These are phyloP conservation scores for Komagataella populi DNA, from an alignment of 805 yeast species.

Conservation along the genomic window DNA sequence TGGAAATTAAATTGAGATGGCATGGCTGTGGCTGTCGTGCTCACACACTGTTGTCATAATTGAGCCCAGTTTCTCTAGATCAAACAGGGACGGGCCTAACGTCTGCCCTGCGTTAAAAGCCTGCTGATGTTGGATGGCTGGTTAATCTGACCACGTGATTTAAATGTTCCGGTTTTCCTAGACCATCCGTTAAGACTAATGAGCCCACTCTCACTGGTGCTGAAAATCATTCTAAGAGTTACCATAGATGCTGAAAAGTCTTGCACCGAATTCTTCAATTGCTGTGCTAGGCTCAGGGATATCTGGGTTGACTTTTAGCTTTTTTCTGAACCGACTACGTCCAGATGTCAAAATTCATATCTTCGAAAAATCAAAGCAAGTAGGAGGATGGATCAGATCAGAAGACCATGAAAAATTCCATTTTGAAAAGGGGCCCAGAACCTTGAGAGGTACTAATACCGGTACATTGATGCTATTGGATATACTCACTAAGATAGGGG, in stretches of 20 bases:
- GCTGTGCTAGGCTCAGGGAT: constrained; percentile 84
- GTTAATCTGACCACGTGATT: background rate
- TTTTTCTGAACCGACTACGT: constrained; percentile 52
- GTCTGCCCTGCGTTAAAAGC: background rate
- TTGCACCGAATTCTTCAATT: constrained; percentile 18
- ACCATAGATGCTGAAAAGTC: background rate
- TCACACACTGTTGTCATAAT: background rate
- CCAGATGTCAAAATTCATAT: constrained; percentile 63
- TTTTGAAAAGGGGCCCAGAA: constrained; percentile 85
- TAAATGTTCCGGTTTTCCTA: background rate
- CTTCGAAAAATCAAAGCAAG: constrained; percentile 36
- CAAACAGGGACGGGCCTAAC: background rate
- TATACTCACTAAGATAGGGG: constrained; percentile 33
- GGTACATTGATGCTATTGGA: constrained; percentile 66
- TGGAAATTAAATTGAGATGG: background rate
- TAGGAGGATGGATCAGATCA: constrained; percentile 77
- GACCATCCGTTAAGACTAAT: background rate
- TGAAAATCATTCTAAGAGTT: background rate
- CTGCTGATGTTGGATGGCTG: background rate
- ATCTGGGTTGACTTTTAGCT: constrained; percentile 68
- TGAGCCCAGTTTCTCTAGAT: background rate
- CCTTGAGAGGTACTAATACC: constrained; percentile 69
- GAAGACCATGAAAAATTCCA: constrained; percentile 16
- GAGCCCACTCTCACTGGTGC: background rate
- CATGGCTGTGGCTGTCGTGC: background rate